Evolutionary conservation across 257 asterid species (phyloP).

Genomic region (Jasminum sambac): DNA sequence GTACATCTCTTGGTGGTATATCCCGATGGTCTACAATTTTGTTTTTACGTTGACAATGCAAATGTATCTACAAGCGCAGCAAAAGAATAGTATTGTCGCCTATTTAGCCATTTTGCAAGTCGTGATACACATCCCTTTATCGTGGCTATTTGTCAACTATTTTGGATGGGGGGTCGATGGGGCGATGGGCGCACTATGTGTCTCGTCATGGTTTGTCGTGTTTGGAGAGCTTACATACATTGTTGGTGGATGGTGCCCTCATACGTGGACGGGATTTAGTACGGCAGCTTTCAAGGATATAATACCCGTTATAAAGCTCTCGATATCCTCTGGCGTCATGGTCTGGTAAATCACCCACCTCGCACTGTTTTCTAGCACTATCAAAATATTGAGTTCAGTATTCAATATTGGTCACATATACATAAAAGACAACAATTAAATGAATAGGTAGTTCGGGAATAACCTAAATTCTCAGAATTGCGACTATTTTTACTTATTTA

Average conservation of each 20-base stretch:
- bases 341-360: conserved; percentile 45
- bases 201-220: conserved; percentile 48
- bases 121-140: conserved; percentile 47
- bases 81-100: conserved; percentile 51
- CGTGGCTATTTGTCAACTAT: conserved; percentile 51
- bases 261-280: conserved; percentile 59
- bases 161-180: conserved; percentile 56
- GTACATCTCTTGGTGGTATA: conserved; percentile 51
- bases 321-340: conserved; percentile 63
- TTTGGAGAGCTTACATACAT: conserved; percentile 49
- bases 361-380: no score
- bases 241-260: conserved; percentile 68
- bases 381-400: no score
- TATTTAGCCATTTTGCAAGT: conserved; percentile 52
- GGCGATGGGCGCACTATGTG: conserved; percentile 59
- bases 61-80: conserved; percentile 72
- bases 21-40: conserved; percentile 52
- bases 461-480: no score
- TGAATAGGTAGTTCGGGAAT: no score
- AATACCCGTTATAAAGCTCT: conserved; percentile 61
- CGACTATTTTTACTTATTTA: neutral
- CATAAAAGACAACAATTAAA: no score
- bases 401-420: no score
- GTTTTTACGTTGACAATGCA: conserved; percentile 60
- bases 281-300: conserved; percentile 53